phyloP scores from a whole-genome alignment of 1,284 basidiomycete species.

The Cutaneotrichosporon sp. region DNA sequence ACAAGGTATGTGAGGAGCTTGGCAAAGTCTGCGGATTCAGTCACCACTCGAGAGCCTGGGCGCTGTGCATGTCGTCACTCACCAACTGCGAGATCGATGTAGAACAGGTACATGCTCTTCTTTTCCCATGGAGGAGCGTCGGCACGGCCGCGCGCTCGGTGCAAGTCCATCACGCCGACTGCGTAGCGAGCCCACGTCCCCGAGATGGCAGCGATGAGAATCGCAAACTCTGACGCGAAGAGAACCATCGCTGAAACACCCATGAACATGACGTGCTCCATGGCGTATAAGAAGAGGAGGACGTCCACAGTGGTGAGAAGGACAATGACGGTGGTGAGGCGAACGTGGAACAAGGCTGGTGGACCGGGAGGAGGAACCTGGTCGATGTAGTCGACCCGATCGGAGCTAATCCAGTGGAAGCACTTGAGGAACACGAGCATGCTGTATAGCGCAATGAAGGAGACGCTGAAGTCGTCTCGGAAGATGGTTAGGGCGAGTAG shows the following conservation, averaged over 20 bases:
- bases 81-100: slow-evolving; percentile 90
- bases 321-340: slow-evolving; percentile 58
- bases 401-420: slow-evolving; percentile 94
- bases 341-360: slow-evolving; percentile 71
- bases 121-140: slow-evolving; percentile 92
- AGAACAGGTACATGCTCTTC: slow-evolving; percentile 96
- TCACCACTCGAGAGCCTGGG: no score
- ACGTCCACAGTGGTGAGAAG: slow-evolving; percentile 38
- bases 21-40: slow-evolving; percentile 69
- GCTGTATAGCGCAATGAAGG: slow-evolving; percentile 87
- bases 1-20: slow-evolving; percentile 87
- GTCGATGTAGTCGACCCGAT: slow-evolving; percentile 98
- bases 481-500: slow-evolving; percentile 95
- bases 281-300: slow-evolving; percentile 34
- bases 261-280: slow-evolving; percentile 31
- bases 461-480: slow-evolving; percentile 81
- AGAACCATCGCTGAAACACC: slow-evolving; percentile 81
- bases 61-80: no score
- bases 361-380: slow-evolving; percentile 85
- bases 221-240: slow-evolving; percentile 93
- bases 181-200: slow-evolving; percentile 77
- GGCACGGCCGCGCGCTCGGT: slow-evolving; percentile 74
- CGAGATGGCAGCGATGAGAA: slow-evolving; percentile 70
- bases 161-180: slow-evolving; percentile 76
- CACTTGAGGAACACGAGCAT: slow-evolving; percentile 90